Conservation (phyloP, 805 yeast species). For the Nakazawaea laoshanensis region DNA sequence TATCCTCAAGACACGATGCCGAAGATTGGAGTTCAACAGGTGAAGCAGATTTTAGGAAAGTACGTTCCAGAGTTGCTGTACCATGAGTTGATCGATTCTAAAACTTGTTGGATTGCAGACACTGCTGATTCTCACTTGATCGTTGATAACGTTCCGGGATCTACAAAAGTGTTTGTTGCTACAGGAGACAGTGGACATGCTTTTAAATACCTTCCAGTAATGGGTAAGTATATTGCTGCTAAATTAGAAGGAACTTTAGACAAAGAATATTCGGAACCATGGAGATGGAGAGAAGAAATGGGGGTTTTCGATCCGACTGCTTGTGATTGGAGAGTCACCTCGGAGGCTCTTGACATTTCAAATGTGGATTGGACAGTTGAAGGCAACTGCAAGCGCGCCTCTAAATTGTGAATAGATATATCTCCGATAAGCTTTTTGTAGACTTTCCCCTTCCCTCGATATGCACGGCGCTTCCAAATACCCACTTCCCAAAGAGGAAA, state of each 20-base stretch:
- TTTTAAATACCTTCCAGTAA: conserved; percentile 36
- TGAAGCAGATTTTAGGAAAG: conserved; percentile 21
- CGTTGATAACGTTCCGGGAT: conserved; percentile 28
- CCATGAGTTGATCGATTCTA: conserved; percentile 24
- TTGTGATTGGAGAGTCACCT: conserved; percentile 17
- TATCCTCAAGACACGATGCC: conserved; percentile 31
- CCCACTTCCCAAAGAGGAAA: too few species aligned
- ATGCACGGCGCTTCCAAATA: not conserved
- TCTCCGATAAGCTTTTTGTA: not conserved
- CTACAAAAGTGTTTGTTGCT: conserved; percentile 26
- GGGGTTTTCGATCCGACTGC: conserved; percentile 14
- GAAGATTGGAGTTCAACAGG: conserved; percentile 18
- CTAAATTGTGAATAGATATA: too few species aligned
- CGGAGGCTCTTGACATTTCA: conserved; percentile 14
- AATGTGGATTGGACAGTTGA: conserved; percentile 8
- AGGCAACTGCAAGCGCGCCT: not conserved
- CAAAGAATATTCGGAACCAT: conserved; percentile 15
- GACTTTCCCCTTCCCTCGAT: not conserved
- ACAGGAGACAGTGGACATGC: conserved; percentile 43
- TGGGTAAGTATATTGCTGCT: conserved; percentile 32
- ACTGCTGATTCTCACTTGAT: conserved; percentile 31
- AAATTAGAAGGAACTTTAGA: conserved; percentile 22
- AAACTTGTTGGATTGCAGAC: conserved; percentile 32
- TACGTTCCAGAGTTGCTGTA: conserved; percentile 31
- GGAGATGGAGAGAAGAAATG: conserved; percentile 23